Evolutionary conservation across 768 basidiomycete species (phyloP).

Genomic region (Amanita inopinata): DNA sequence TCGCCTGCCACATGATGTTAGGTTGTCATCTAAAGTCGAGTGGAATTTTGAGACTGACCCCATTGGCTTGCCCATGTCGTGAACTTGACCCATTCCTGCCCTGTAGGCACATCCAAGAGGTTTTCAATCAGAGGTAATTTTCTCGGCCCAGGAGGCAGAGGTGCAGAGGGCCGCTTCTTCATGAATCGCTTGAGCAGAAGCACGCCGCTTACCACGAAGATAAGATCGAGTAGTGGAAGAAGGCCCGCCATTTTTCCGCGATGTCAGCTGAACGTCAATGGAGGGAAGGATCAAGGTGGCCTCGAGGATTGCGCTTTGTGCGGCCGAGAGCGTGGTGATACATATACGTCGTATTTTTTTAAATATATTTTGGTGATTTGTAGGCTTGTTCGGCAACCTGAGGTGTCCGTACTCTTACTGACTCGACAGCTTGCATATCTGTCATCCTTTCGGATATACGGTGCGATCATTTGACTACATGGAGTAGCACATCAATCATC

Average conservation of each 20-base stretch:
- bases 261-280: no score
- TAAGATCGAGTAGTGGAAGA: not conserved
- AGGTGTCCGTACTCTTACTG: no score
- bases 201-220: not conserved
- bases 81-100: conserved; percentile 33
- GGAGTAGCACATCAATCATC: no score
- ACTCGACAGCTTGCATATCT: no score
- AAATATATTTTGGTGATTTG: no score
- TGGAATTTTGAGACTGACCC: conserved; percentile 14
- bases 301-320: not conserved
- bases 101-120: conserved; percentile 30
- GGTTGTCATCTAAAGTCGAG: no score
- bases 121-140: conserved; percentile 36
- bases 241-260: not conserved
- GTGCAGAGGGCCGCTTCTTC: conserved; percentile 15
- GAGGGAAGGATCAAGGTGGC: not conserved
- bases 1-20: not conserved
- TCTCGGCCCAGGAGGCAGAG: conserved; percentile 31
- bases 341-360: no score
- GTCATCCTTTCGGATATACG: no score
- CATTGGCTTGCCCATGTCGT: conserved; percentile 32
- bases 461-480: no score
- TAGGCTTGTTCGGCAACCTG: no score
- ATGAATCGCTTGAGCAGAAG: not conserved
- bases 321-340: no score